Conservation (phyloP, 371 early-diverging fungal species). For the Circinella minor region DNA sequence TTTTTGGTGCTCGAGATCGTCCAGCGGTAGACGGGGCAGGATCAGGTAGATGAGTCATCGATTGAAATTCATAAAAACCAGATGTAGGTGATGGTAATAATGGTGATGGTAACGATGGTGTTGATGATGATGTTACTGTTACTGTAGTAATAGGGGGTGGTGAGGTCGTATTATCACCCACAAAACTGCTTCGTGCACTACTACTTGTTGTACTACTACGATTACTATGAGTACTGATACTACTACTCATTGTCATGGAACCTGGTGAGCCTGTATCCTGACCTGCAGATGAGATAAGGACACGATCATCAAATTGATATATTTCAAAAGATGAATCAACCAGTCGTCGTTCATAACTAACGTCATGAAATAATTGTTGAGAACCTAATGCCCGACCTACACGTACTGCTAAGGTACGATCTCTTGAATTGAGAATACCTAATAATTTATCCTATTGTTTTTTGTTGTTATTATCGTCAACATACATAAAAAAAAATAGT, state of each 20-base stretch:
- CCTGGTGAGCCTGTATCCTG: constrained; percentile 22
- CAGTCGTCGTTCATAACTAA: constrained; percentile 64
- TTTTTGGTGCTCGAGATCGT: no score
- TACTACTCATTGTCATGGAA: constrained; percentile 3
- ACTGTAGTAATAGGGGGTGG: not conserved
- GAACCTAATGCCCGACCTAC: constrained; percentile 71
- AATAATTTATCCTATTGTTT: constrained; percentile 52
- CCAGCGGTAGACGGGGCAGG: not conserved
- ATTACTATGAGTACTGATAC: constrained; percentile 17
- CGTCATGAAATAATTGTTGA: constrained; percentile 78
- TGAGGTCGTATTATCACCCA: not conserved
- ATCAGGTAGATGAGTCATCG: not conserved
- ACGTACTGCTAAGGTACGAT: constrained; percentile 69
- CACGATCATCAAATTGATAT: constrained; percentile 65
- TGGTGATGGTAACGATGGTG: constrained; percentile 13
- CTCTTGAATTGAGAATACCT: constrained; percentile 58
- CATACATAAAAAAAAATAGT: not conserved
- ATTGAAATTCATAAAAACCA: constrained; percentile 16
- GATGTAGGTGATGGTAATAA: constrained; percentile 15
- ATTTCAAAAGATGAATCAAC: constrained; percentile 66
- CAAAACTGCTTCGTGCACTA: constrained; percentile 12
- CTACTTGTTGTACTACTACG: constrained; percentile 15
- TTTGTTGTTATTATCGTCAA: not conserved
- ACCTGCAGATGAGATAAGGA: constrained; percentile 17
- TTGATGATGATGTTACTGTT: constrained; percentile 15